These are phyloP conservation scores for Fusarium sp. DNA, from an alignment of 2,329 filamentous ascomycete genomes.

Conservation along the genomic window DNA sequence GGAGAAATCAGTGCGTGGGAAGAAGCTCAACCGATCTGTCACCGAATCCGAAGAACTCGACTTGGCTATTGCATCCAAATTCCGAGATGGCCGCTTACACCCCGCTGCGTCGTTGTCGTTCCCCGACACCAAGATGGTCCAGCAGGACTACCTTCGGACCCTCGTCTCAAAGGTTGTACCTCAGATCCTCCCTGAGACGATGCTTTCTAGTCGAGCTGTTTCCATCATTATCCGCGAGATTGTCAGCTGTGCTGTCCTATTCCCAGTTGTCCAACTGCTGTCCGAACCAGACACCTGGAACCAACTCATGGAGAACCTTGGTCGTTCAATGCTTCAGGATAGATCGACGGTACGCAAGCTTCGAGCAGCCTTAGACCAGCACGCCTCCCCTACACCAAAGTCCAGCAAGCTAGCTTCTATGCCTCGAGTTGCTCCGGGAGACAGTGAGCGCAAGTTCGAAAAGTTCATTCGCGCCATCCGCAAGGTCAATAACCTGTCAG, in stretches of 20 bases:
- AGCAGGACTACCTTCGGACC: constrained; percentile 89
- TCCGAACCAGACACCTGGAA: constrained; percentile 98
- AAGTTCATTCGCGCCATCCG: constrained; percentile 91
- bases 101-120: constrained; percentile 85
- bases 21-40: constrained; percentile 86
- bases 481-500: constrained; percentile 89
- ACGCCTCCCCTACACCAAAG: constrained; percentile 84
- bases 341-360: constrained; percentile 94
- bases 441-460: constrained; percentile 93
- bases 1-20: constrained; percentile 86
- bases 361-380: constrained; percentile 90
- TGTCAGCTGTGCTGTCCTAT: constrained; percentile 90
- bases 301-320: constrained; percentile 90
- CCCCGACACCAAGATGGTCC: constrained; percentile 84
- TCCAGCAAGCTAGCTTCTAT: constrained; percentile 74
- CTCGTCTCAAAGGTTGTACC: constrained; percentile 80
- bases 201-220: constrained; percentile 84
- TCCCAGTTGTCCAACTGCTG: constrained; percentile 82
- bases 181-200: constrained; percentile 76
- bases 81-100: constrained; percentile 88
- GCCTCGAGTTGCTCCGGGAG: constrained; percentile 82
- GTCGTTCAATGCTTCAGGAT: constrained; percentile 89
- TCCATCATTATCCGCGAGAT: constrained; percentile 87
- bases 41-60: constrained; percentile 98
- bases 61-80: constrained; percentile 94